Evolutionary conservation across 78 protist genomes (phyloP), one percentile per base, ranked within the genome.

Genomic region (Chrysochromulina parva): DNA sequence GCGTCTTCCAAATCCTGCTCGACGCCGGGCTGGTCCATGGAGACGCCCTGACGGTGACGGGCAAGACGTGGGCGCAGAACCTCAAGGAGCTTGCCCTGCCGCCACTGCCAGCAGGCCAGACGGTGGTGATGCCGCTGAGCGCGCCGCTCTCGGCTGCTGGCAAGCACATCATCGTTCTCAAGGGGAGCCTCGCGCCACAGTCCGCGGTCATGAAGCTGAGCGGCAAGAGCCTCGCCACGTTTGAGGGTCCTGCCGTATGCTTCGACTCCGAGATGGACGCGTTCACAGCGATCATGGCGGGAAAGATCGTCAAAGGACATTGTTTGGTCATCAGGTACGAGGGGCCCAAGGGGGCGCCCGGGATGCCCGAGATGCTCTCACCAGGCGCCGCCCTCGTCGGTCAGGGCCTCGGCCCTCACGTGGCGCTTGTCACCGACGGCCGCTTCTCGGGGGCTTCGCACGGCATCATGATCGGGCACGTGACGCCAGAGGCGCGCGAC

Each of bases 401-500:
- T 14, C 53, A 24, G 5, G 78, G 78, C 50, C 50, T 69, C 17
- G 78, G 78, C 78, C 78, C 6, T 5, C 53, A 69, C 53, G 78
- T 69, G 13, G 50, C 50, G 78, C 78, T 69, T 4, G 50, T 69
- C 78, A 69, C 78, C 11, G 78, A 69, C 50, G 78, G 78, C 52
- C 78, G 78, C 78, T 69, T 69, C 50, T 28, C 53, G 53, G 78
- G 78, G 50, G 78, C 78, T 5, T 28, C 78, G 78, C 78, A 69
- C 1, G 78, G 78, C 78, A 69, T 69, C 50, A 69, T 69, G 78
- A 28, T 69, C 19, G 78, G 78, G 26, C 78, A 69, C 78, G 38
- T 69, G 78, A 28, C 53, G 13, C 78, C 78, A 3, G 78, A 69
- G 78, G 78, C 50, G 26, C 11, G 52, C 52, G 78, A 4, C 52